Percentiles rank a stretch among this genome's conserved stretches.
Evolutionary conservation across 192 early-diverging fungal species (phyloP).

Genomic region (Mortierella hygrophila): DNA sequence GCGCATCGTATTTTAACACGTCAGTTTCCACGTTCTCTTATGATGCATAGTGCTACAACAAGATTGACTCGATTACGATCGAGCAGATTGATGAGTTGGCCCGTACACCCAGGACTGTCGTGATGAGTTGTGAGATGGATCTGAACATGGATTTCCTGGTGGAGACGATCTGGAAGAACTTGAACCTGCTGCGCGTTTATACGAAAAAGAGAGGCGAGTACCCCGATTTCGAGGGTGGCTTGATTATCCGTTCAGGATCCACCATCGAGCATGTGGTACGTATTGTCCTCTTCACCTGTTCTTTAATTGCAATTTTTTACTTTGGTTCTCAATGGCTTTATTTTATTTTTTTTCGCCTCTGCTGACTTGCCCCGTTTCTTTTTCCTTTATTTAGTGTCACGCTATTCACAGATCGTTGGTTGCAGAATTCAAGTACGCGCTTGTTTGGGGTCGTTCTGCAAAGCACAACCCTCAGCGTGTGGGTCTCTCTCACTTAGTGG

Average conservation of each 20-base stretch:
- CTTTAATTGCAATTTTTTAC: neutral
- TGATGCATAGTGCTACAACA: conserved; percentile 84
- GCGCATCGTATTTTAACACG: neutral
- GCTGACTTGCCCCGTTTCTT: neutral
- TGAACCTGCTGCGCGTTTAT: conserved; percentile 93
- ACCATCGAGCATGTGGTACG: conserved; percentile 81
- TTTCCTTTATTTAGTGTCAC: conserved; percentile 66
- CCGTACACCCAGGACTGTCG: conserved; percentile 90
- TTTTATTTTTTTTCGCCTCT: neutral
- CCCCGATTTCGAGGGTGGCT: conserved; percentile 92
- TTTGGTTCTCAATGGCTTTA: neutral
- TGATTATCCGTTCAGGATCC: conserved; percentile 88
- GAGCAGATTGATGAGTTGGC: conserved; percentile 96
- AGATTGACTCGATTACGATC: conserved; percentile 95
- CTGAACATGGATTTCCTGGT: conserved; percentile 94
- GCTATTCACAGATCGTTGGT: conserved; percentile 90
- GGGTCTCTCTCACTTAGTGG: conserved; percentile 82
- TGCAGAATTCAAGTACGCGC: conserved; percentile 93
- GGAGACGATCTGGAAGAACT: conserved; percentile 91
- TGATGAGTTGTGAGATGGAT: conserved; percentile 91
- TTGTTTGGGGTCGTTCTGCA: conserved; percentile 93
- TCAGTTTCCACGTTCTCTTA: neutral
- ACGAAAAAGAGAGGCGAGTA: conserved; percentile 96
- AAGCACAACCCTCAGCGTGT: conserved; percentile 99
- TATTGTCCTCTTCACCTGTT: neutral